Evolutionary conservation across 2,329 filamentous ascomycete genomes (phyloP), one percentile per base, ranked within the genome.

Genomic region (Fusarium sp.): DNA sequence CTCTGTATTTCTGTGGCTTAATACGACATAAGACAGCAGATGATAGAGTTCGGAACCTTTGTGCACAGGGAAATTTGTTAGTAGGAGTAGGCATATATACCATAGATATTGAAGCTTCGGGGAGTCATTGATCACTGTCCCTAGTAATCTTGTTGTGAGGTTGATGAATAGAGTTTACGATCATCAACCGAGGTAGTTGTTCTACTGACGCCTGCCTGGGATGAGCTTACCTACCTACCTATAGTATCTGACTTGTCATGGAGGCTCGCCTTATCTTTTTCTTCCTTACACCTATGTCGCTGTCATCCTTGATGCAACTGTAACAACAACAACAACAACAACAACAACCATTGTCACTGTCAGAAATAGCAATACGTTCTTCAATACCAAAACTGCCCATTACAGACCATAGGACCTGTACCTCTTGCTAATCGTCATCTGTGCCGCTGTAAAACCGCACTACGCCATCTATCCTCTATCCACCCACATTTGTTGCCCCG

Each of bases 401-500:
- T 44, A 27, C 22, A 25, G 41, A 49, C 6, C 22, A 35, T 49
- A 57, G 14, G 14, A 22, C 10, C 47, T 55, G 27, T 61, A 31
- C 29, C 27, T 45, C 29, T 39, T 53, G 47, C 53, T 33, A 31
- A 44, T 36, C 50, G 29, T 67, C 41, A 62, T 47, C 42, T 67
- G 55, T 50, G 33, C 27, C 35, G 39, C 52, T 55, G 67, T 57
- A 47, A 52, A 68, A 54, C 67, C 54, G 35, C 38, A 50, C 44
- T 63, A 56, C 58, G 50, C 65, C 50, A 65, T 64, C 36, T 66
- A 36, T 52, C 25, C 49, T 36, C 49, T 36, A 27, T 27, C 52
- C 38, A 27, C 54, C 54, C 61, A 58, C 70, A 53, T 62, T 25
- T 50, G 47, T 54, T 63, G 70, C 70, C 70, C 70, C 70, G 63